phyloP scores from a whole-genome alignment of 169 alveolate genomes.

The Eimeria mitis region DNA sequence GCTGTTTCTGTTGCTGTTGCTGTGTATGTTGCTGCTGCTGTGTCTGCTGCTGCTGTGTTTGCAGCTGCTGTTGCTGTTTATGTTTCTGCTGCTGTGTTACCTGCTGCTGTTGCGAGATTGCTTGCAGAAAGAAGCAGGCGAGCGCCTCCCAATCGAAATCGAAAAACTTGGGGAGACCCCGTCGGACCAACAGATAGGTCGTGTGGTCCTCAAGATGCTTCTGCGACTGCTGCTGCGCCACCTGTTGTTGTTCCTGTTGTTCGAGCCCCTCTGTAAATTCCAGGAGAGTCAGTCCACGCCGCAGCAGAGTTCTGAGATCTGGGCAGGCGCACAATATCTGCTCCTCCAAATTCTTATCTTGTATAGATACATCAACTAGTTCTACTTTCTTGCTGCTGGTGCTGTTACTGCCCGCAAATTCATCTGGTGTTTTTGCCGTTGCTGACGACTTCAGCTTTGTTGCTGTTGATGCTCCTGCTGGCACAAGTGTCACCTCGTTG shows the following conservation, averaged over 20 bases:
- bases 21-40: not conserved
- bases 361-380: slow-evolving; percentile 39
- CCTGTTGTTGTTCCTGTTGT: not conserved
- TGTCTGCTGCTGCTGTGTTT: not conserved
- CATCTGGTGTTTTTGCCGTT: not conserved
- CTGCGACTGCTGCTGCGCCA: not conserved
- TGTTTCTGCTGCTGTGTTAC: not conserved
- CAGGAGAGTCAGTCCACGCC: slow-evolving; percentile 72
- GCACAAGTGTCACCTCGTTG: not conserved
- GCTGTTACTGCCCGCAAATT: not conserved
- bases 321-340: slow-evolving; percentile 17
- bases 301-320: slow-evolving; percentile 43
- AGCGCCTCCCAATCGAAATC: slow-evolving; percentile 63
- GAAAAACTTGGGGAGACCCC: slow-evolving; percentile 80
- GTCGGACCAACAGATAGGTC: slow-evolving; percentile 53
- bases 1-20: not conserved
- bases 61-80: not conserved
- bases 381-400: slow-evolving; percentile 5
- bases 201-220: not conserved
- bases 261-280: not conserved
- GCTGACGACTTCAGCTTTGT: not conserved
- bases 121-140: slow-evolving; percentile 26
- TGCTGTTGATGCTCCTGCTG: slow-evolving; percentile 5
- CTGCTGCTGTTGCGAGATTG: not conserved
- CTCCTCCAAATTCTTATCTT: slow-evolving; percentile 22